Conservation (phyloP, 2,329 filamentous ascomycete species). For the Aspergillus luchuensis region DNA sequence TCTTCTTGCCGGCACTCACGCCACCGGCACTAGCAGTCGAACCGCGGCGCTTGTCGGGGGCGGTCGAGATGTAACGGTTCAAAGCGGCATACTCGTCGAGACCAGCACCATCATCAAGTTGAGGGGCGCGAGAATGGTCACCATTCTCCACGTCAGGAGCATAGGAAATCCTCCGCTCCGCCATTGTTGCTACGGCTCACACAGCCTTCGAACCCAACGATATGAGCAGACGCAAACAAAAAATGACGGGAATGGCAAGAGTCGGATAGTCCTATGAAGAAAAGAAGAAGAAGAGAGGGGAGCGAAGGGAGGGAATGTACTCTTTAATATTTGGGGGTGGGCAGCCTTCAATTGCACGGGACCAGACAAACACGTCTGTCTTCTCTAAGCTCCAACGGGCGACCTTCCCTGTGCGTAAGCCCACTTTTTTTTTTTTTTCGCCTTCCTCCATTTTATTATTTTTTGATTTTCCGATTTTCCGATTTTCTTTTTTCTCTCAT, state of each 20-base stretch:
- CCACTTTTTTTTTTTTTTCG: constrained; percentile 26
- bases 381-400: constrained; percentile 31
- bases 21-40: constrained; percentile 48
- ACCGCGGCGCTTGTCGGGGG: constrained; percentile 60
- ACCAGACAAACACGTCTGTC: constrained; percentile 30
- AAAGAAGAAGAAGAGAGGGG: constrained; percentile 24
- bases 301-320: constrained; percentile 32
- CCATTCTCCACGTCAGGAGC: constrained; percentile 47
- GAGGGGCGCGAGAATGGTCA: constrained; percentile 37
- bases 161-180: constrained; percentile 49
- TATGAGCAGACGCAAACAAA: constrained; percentile 39
- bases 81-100: constrained; percentile 66
- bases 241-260: constrained; percentile 40
- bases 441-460: constrained; percentile 12
- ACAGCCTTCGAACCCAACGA: constrained; percentile 41
- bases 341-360: constrained; percentile 33
- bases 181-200: constrained; percentile 47
- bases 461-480: constrained; percentile 10
- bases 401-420: constrained; percentile 32
- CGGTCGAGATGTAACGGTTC: constrained; percentile 68
- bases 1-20: constrained; percentile 46
- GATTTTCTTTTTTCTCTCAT: constrained; percentile 14
- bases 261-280: constrained; percentile 41
- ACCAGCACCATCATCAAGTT: constrained; percentile 30
- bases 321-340: constrained; percentile 38